Conservation (phyloP, 176 grass and related monocot genomes). For the Aegilops tauschii region DNA sequence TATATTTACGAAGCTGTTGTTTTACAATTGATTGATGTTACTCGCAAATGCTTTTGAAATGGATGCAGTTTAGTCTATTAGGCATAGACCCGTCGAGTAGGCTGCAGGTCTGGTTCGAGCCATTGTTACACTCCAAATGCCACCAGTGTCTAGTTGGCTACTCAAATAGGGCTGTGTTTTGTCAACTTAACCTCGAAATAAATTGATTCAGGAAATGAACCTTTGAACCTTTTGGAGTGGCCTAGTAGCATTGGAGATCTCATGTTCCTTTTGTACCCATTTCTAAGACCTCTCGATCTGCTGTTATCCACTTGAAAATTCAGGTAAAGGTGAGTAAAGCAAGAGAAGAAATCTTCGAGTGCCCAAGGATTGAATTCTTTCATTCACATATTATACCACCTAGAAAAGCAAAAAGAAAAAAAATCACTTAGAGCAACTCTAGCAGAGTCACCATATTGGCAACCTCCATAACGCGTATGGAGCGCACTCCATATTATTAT, state of each 20-base stretch:
- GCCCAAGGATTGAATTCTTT: background rate
- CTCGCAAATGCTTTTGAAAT: background rate
- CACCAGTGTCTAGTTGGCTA: background rate
- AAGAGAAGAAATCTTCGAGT: background rate
- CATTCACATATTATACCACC: background rate
- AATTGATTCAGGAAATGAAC: background rate
- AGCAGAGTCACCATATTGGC: too few relatives aligned
- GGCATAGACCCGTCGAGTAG: background rate
- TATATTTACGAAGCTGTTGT: background rate
- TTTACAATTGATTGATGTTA: background rate
- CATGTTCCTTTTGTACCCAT: background rate
- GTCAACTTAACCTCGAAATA: background rate
- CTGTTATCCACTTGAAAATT: background rate
- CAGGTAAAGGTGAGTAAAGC: background rate
- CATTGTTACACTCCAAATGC: background rate
- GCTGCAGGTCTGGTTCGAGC: background rate
- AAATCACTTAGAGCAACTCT: too few relatives aligned
- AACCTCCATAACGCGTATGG: too few relatives aligned
- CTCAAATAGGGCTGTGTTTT: background rate
- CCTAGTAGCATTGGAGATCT: background rate
- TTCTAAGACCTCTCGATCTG: background rate
- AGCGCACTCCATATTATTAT: too few relatives aligned
- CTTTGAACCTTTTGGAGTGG: background rate
- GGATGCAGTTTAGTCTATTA: background rate
- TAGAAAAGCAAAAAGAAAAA: background rate